Evolutionary conservation across 1,284 basidiomycete species (phyloP), one percentile per base, ranked within the genome.

Genomic region (Trametes hirsuta): DNA sequence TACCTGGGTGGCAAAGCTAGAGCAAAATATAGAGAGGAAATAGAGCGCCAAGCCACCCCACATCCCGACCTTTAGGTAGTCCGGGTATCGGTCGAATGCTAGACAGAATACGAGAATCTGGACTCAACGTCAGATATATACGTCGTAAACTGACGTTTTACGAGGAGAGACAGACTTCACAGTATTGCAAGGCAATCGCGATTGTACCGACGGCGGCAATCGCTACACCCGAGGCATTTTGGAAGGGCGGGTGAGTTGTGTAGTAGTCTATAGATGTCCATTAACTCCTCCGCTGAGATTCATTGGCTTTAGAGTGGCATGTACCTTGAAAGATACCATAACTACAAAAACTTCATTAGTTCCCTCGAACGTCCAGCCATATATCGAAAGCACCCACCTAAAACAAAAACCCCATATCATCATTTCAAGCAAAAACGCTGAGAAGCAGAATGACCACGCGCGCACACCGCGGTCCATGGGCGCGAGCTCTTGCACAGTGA

Each of bases 331-430:
- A 68, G 44, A 68, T 68, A 59, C 67, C 67, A 30, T 68, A 68
- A 61, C 67, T 68, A 40, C 11, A 35, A 15, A 22, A 12, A 39
- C 10, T 47, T 9, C 1, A 21, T 47, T 34, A 44, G 15, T 3
- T 22, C 11, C 34, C 9, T 6, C 12, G 25, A 11, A 6, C 14
- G 12, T 39, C 36, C 3, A 6, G 3, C 3, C 6, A 22, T 30
- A 5, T 8, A 30, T 30, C 30, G 30, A 9, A 14, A 2, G n/a
- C 4, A 46, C 42, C 14, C 45, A 61, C 64, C 64, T 66, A 48
- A 66, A 66, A 49, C 59, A 63, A 18, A 65, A 62, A 1, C 77
- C 75, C 77, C 77, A 79, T 22, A 79, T 70, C 50, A 79, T 66
- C 21, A 72, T 72, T 56, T 78, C 75, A 10, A 79, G 68, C 34